Base-by-base conservation (phyloP, 2,329 filamentous ascomycete genomes). In the Didymella lethalis region DNA sequence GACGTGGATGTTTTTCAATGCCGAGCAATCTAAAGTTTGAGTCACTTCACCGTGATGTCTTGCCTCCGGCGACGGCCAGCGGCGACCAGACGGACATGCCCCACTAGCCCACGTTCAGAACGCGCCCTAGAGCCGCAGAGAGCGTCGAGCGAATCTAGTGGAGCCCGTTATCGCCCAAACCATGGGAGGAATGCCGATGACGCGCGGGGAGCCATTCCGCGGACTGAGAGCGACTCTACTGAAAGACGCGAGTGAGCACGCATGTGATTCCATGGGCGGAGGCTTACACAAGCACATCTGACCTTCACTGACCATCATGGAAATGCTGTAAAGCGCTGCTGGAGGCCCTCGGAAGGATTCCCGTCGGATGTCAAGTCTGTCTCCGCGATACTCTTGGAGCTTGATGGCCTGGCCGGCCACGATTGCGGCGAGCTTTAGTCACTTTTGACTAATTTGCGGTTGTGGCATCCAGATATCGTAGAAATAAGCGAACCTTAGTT, bases 31-130 rank as follows among this genome's bases (percentile, higher is more conserved):
- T 51, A 67, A 65, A 61, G 62, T 71, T 69, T 62, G 63, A 62
- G 47, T 62, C 57, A 64, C 62, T 69, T 63, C 41, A 36, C 45
- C 64, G 62, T 70, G 31, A 68, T 69, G 60, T 61, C 50, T 64
- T 61, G 55, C 55, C 62, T 67, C 54, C 64, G 62, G 65, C 68
- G 59, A 65, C 57, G 58, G 52, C 56, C 63, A 36, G 50, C 56
- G 56, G 56, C 45, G 50, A 54, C 45, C 50, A 59, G 38, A 62
- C 60, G 62, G 59, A 53, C 56, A 59, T 61, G 64, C 66, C 66
- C 66, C 66, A 67, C 66, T 59, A 63, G 58, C 57, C 65, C 59
- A 62, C 54, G 52, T 59, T 56, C 50, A 53, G 48, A 44, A 49
- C 55, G 55, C 64, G 54, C 52, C 57, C 57, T 46, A 64, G 54